Percentiles rank a stretch among this genome's conserved stretches.
phyloP scores from a whole-genome alignment of 306 rosid genomes.

The Citrullus amarus region DNA sequence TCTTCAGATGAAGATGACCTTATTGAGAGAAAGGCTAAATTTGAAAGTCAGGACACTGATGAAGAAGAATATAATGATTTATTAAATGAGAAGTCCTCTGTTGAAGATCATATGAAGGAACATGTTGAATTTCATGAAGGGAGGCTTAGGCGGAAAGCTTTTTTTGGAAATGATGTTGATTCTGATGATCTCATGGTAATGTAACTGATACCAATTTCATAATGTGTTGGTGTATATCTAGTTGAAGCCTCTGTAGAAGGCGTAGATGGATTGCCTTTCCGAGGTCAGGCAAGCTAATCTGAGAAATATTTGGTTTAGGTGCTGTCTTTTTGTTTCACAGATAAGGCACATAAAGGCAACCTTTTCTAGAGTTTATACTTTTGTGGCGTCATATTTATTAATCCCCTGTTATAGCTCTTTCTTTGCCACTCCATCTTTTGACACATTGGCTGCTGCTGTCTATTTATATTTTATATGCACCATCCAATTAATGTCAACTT shows the following conservation, averaged over 20 bases:
- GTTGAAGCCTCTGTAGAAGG: background rate
- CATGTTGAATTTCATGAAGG: slow-evolving; percentile 62
- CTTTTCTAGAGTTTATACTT: background rate
- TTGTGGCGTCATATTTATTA: background rate
- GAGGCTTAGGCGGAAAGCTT: slow-evolving; percentile 58
- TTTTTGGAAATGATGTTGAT: slow-evolving; percentile 47
- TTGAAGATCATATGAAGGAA: slow-evolving; percentile 38
- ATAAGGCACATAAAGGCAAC: background rate
- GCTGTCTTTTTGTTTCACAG: background rate
- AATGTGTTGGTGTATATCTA: background rate
- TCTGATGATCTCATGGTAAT: slow-evolving; percentile 43
- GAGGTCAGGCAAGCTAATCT: background rate
- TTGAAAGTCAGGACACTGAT: slow-evolving; percentile 11
- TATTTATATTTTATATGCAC: background rate
- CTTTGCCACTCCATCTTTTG: background rate
- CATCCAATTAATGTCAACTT: background rate
- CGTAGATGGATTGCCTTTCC: background rate
- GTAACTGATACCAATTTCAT: background rate
- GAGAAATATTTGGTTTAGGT: background rate
- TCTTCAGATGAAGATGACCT: slow-evolving; percentile 40
- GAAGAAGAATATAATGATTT: slow-evolving; percentile 25
- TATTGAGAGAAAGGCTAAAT: slow-evolving; percentile 8
- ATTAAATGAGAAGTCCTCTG: slow-evolving; percentile 14
- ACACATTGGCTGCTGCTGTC: background rate
- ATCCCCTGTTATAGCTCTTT: background rate